These are phyloP conservation scores for Lineolata rhizophorae DNA, from an alignment of 495 filamentous ascomycete species.

Conservation along the genomic window DNA sequence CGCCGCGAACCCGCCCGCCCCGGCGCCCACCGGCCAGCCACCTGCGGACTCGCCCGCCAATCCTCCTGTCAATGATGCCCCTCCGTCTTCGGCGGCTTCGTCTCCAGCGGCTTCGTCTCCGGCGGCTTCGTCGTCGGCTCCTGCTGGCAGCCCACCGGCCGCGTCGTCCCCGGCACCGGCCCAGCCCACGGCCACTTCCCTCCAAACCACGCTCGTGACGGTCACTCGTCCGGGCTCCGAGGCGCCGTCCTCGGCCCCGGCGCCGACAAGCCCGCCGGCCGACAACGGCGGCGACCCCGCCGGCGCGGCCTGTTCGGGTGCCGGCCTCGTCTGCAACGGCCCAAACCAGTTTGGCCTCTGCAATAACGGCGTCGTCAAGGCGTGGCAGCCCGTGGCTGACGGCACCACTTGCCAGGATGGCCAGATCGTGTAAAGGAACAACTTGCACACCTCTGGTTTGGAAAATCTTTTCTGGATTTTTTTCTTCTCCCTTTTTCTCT, in stretches of 20 bases:
- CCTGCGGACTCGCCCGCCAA: background rate
- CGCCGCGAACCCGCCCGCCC: background rate
- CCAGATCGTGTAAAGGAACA: slow-evolving; percentile 9
- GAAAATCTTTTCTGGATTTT: too few species aligned
- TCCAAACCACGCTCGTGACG: slow-evolving; percentile 4
- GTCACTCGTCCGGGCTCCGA: slow-evolving; percentile 2
- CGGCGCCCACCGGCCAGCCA: slow-evolving; percentile 2
- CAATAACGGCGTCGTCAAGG: slow-evolving; percentile 12
- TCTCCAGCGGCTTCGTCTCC: slow-evolving; percentile 5
- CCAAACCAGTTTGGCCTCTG: slow-evolving; percentile 14
- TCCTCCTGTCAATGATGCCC: background rate
- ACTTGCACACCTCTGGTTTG: too few species aligned
- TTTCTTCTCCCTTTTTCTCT: too few species aligned
- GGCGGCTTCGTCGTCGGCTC: too few species aligned
- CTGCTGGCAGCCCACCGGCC: too few species aligned
- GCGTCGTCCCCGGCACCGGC: slow-evolving; percentile 4
- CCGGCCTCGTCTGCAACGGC: slow-evolving; percentile 14
- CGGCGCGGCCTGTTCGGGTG: slow-evolving; percentile 8
- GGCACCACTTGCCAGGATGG: slow-evolving; percentile 16
- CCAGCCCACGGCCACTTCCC: slow-evolving; percentile 3
- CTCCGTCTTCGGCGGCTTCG: background rate
- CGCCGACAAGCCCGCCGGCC: slow-evolving; percentile 1
- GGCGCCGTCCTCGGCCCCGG: slow-evolving; percentile 1
- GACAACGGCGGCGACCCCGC: slow-evolving; percentile 1
- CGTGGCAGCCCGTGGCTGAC: slow-evolving; percentile 14